A percentile compares a stretch with the other conserved stretches of the same genome.
Conservation (phyloP, 345 rosid species). For the Heritiera littoralis region DNA sequence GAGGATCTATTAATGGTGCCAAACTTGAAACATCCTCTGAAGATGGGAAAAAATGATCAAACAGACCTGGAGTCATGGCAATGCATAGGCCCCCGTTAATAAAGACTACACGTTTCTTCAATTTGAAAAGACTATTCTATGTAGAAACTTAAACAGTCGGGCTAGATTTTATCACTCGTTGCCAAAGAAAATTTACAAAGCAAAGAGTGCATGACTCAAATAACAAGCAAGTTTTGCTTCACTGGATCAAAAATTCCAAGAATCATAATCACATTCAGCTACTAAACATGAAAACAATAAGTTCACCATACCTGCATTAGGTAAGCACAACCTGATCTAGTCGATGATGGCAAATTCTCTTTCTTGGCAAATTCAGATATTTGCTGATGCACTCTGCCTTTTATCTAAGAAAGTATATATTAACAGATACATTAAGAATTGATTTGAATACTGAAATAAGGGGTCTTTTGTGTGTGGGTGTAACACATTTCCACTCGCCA, state of each 20-base stretch:
- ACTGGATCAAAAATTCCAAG: constrained; percentile 3
- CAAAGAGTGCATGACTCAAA: background rate
- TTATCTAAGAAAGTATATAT: constrained; percentile 46
- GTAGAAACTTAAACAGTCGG: constrained; percentile 7
- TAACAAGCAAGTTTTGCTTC: constrained; percentile 12
- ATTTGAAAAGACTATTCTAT: background rate
- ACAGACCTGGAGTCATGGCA: constrained; percentile 70
- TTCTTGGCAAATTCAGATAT: constrained; percentile 86
- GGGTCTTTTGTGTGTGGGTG: constrained; percentile 8
- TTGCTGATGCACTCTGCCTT: constrained; percentile 85
- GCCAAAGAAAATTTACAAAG: constrained; percentile 5
- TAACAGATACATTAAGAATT: constrained; percentile 4
- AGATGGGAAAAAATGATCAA: constrained; percentile 92
- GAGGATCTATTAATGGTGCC: constrained; percentile 89
- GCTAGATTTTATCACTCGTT: background rate
- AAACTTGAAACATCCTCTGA: constrained; percentile 84
- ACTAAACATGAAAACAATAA: background rate
- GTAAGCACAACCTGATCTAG: constrained; percentile 97
- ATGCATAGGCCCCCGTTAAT: constrained; percentile 6
- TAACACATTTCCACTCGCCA: constrained; percentile 51
- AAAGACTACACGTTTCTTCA: background rate
- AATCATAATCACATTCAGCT: constrained; percentile 2
- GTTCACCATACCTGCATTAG: constrained; percentile 71
- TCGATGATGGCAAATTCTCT: constrained; percentile 87
- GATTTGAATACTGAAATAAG: background rate